Evolutionary conservation across 192 early-diverging fungal genomes (phyloP).

Genomic region (Thoreauomyces humboldtii): DNA sequence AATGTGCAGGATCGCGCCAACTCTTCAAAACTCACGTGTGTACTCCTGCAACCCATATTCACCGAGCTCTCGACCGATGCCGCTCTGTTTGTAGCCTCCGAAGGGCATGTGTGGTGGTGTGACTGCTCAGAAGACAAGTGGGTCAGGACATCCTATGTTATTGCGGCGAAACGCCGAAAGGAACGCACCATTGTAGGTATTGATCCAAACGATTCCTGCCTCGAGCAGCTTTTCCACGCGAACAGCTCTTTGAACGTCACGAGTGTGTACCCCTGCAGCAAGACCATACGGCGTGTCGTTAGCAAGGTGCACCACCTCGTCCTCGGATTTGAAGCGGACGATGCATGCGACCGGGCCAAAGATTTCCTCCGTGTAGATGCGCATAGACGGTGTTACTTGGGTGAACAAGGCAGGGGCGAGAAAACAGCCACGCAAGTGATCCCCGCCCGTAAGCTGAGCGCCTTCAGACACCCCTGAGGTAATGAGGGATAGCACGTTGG

Average conservation of each 20-base stretch:
- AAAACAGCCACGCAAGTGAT: slow-evolving; percentile 61
- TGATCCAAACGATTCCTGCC: slow-evolving; percentile 51
- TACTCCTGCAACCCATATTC: slow-evolving; percentile 69
- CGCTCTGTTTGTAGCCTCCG: slow-evolving; percentile 71
- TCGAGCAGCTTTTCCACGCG: slow-evolving; percentile 35
- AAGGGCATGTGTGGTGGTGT: slow-evolving; percentile 49
- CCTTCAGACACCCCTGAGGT: slow-evolving; percentile 61
- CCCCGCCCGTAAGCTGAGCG: slow-evolving; percentile 52
- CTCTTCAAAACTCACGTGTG: slow-evolving; percentile 31
- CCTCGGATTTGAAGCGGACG: slow-evolving; percentile 66
- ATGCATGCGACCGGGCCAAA: slow-evolving; percentile 90
- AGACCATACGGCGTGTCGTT: slow-evolving; percentile 77
- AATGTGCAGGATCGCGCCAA: not conserved
- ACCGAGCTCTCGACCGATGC: slow-evolving; percentile 71
- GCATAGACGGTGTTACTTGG: slow-evolving; percentile 63
- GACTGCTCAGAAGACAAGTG: not conserved
- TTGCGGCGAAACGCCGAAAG: no score
- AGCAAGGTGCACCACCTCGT: slow-evolving; percentile 76
- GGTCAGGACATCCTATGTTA: no score
- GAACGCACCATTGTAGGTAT: slow-evolving; percentile 37
- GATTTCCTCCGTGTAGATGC: slow-evolving; percentile 77
- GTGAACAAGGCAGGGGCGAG: slow-evolving; percentile 78
- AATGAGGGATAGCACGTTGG: slow-evolving; percentile 55
- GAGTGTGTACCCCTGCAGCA: slow-evolving; percentile 84
- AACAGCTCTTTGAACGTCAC: slow-evolving; percentile 51